Base-by-base conservation (phyloP, 345 rosid species). In the Eucalyptus albens region DNA sequence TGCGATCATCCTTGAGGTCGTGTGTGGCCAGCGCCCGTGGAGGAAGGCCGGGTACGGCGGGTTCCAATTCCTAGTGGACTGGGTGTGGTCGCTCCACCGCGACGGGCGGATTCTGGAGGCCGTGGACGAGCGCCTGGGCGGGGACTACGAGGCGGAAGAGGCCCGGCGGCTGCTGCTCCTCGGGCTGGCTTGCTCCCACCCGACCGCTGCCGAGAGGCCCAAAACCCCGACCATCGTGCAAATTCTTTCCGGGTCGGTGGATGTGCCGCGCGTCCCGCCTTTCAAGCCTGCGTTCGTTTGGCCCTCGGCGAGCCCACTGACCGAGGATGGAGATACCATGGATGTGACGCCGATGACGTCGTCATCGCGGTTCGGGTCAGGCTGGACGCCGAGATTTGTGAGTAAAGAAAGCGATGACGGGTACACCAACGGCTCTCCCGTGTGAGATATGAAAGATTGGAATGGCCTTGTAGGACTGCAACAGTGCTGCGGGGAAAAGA, bases 51-150 rank as follows among this genome's bases (percentile, higher is more conserved):
- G 86, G 2, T 88, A 88, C 9, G 9, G 85, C 47, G 85, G 85
- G 2, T 93, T 93, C 88, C 92, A 90, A 3, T 86, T 77, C 44
- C 49, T 94, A 82, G 94, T 91, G 16, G 94, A 95, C 69, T 94
- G 95, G 95, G 94, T 94, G 6, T 95, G 97, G 97, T 91, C 83
- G 62, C 92, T 94, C 31, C 93, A 94, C 51, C 91, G 93, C 5
- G 94, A 94, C 87, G 93, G 93, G 37, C 90, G 91, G 59, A 87
- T 94, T 22, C 89, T 92, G 15, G 96, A 95, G 45, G 96, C 94
- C 1, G 94, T 94, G 33, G 96, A 94, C 80, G 77, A 88, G 56
- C 92, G 94, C 65, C 86, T 94, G n/a, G 90, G 89, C 4, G 51
- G 31, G 22, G 93, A 93, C 17, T 94, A 88, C 59, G 91, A 17